Evolutionary conservation across 768 basidiomycete genomes (phyloP).

Genomic region (Solioccasus polychromus): DNA sequence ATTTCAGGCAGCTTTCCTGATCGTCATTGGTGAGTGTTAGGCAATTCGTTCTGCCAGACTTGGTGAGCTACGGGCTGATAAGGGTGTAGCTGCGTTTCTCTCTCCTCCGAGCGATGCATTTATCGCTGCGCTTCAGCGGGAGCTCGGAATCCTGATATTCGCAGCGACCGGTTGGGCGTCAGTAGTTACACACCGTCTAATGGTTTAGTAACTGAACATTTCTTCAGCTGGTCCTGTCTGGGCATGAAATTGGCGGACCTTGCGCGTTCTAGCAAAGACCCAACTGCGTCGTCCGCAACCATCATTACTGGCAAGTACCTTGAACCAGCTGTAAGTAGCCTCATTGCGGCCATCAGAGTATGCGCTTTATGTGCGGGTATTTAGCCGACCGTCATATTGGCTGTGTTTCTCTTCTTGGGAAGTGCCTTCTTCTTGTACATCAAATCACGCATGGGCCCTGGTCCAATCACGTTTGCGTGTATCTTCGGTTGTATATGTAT

Average conservation of each 20-base stretch:
- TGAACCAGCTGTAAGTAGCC: conserved; percentile 40
- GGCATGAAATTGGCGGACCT: conserved; percentile 62
- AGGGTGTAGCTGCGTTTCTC: conserved; percentile 50
- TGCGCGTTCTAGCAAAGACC: conserved; percentile 44
- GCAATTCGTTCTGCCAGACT: background rate
- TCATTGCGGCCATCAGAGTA: background rate
- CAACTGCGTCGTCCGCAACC: conserved; percentile 35
- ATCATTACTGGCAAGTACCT: conserved; percentile 55
- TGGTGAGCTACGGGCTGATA: conserved; percentile 4
- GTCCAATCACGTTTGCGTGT: conserved; percentile 56
- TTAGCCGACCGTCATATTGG: conserved; percentile 58
- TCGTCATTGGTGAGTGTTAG: conserved; percentile 52
- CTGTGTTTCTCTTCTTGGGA: conserved; percentile 62
- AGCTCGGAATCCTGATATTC: conserved; percentile 51
- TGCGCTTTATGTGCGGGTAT: background rate
- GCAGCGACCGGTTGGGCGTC: conserved; percentile 58
- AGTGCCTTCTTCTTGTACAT: conserved; percentile 55
- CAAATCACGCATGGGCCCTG: conserved; percentile 57
- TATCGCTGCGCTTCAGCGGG: conserved; percentile 64
- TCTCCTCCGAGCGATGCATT: conserved; percentile 70
- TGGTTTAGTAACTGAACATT: background rate
- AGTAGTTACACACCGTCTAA: conserved; percentile 22
- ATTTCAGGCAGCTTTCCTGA: conserved; percentile 58
- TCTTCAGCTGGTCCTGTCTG: conserved; percentile 59
- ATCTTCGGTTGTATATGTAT: conserved; percentile 60